Percentiles rank a stretch among this genome's conserved stretches.
Evolutionary conservation across 306 rosid genomes (phyloP).

Genomic region (Phaseolus lunatus): DNA sequence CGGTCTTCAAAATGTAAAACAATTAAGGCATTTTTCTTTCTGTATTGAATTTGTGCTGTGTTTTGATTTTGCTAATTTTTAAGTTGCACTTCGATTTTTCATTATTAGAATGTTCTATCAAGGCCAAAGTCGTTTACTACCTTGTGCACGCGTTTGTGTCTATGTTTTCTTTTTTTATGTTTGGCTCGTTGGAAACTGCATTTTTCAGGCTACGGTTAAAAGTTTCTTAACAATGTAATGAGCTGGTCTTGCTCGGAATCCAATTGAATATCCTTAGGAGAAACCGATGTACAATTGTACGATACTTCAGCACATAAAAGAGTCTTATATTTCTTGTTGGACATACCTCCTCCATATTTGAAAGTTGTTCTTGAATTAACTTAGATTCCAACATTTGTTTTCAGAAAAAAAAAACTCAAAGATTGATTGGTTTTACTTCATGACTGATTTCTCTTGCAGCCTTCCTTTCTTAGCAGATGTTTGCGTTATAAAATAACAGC

Average conservation of each 20-base stretch:
- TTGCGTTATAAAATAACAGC: constrained; percentile 81
- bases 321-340: constrained; percentile 32
- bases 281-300: not conserved
- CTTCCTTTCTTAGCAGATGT: constrained; percentile 84
- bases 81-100: not conserved
- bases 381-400: constrained; percentile 18
- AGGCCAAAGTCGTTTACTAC: not conserved
- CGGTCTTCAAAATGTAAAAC: constrained; percentile 70
- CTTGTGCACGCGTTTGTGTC: not conserved
- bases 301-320: not conserved
- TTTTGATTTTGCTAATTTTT: constrained; percentile 16
- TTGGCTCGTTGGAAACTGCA: constrained; percentile 11
- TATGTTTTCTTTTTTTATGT: not conserved
- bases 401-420: not conserved
- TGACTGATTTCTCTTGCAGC: constrained; percentile 68
- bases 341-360: constrained; percentile 25
- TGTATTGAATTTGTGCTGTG: constrained; percentile 13
- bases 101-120: constrained; percentile 2
- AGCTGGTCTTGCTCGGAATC: constrained; percentile 25
- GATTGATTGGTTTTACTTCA: constrained; percentile 20
- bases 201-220: not conserved
- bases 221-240: constrained; percentile 11
- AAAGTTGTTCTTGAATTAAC: constrained; percentile 20
- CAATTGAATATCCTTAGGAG: not conserved
- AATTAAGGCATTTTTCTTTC: constrained; percentile 12